A percentile compares a stretch with the other conserved stretches of the same genome.
Conservation (phyloP, 495 filamentous ascomycete genomes). For the Staphylotrichum tortipilum region DNA sequence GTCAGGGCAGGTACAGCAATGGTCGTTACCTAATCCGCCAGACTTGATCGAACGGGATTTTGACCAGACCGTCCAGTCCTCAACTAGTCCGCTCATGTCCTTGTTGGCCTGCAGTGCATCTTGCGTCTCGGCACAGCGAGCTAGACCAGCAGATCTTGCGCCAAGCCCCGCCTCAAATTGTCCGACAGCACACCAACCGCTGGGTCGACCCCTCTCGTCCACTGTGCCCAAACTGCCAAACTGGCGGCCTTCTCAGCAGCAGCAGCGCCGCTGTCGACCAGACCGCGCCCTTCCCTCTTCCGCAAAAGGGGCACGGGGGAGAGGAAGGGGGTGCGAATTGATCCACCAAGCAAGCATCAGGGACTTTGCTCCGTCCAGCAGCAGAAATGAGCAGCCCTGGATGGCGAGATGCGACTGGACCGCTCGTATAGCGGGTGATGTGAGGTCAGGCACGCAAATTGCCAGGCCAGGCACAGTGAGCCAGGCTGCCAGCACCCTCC, state of each 20-base stretch:
- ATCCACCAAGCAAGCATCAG: not conserved
- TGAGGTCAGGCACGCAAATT: no score
- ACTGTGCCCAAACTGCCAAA: no score
- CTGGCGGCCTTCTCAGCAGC: no score
- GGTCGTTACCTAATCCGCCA: no score
- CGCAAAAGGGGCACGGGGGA: no score
- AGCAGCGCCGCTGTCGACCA: not conserved
- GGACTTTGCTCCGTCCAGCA: not conserved
- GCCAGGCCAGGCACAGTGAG: not conserved
- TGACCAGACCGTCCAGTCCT: not conserved
- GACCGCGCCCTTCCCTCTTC: not conserved
- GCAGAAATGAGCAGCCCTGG: not conserved
- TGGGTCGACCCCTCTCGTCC: no score
- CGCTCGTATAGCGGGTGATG: constrained; percentile 12
- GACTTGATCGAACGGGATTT: no score
- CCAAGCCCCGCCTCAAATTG: not conserved
- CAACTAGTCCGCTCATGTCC: no score
- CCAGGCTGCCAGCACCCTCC: no score
- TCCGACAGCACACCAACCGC: no score
- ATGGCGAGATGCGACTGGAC: constrained; percentile 9
- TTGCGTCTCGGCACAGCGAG: not conserved
- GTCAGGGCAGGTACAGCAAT: no score
- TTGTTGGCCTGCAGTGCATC: not conserved
- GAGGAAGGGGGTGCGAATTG: not conserved
- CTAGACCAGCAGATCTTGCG: not conserved